A percentile compares a stretch with the other conserved stretches of the same genome.
phyloP scores from a whole-genome alignment of 1,284 basidiomycete genomes.

The Ustilago crameri region DNA sequence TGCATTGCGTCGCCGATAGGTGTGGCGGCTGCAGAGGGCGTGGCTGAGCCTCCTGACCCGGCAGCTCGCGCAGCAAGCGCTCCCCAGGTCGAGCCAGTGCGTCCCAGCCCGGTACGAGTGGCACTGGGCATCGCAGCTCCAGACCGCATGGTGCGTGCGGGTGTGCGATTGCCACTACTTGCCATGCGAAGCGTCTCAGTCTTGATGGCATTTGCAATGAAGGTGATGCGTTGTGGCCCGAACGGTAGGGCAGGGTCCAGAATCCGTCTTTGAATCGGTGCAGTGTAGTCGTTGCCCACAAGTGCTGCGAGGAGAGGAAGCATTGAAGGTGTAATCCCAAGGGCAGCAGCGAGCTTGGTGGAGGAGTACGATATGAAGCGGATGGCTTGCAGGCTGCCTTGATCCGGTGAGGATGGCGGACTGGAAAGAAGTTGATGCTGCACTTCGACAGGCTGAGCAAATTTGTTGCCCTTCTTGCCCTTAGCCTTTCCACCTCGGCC shows the following conservation, averaged over 20 bases:
- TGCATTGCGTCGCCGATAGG: slow-evolving; percentile 39
- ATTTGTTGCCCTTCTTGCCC: slow-evolving; percentile 13
- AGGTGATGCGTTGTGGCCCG: slow-evolving; percentile 38
- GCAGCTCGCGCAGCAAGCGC: neutral
- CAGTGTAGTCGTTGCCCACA: slow-evolving; percentile 60
- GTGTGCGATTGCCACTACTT: slow-evolving; percentile 12
- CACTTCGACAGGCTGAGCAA: neutral
- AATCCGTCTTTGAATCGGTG: slow-evolving; percentile 41
- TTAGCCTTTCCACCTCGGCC: slow-evolving; percentile 28
- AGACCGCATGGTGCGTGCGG: slow-evolving; percentile 10
- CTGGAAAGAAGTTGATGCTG: slow-evolving; percentile 4
- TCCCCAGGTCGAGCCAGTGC: slow-evolving; percentile 22
- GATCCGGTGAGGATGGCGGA: slow-evolving; percentile 13
- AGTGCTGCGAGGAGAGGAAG: slow-evolving; percentile 57
- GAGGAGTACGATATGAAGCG: slow-evolving; percentile 51
- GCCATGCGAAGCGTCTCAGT: slow-evolving; percentile 45
- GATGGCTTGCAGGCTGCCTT: slow-evolving; percentile 24
- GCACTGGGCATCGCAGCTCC: slow-evolving; percentile 33
- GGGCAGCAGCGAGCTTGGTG: slow-evolving; percentile 43
- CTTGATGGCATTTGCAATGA: slow-evolving; percentile 45
- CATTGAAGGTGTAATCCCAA: slow-evolving; percentile 48
- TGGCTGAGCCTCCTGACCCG: slow-evolving; percentile 16
- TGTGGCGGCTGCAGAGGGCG: slow-evolving; percentile 48
- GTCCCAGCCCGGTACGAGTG: slow-evolving; percentile 23
- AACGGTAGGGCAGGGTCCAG: slow-evolving; percentile 45